Base-by-base conservation (phyloP, 371 early-diverging fungal species). In the Phascolomyces articulosus region DNA sequence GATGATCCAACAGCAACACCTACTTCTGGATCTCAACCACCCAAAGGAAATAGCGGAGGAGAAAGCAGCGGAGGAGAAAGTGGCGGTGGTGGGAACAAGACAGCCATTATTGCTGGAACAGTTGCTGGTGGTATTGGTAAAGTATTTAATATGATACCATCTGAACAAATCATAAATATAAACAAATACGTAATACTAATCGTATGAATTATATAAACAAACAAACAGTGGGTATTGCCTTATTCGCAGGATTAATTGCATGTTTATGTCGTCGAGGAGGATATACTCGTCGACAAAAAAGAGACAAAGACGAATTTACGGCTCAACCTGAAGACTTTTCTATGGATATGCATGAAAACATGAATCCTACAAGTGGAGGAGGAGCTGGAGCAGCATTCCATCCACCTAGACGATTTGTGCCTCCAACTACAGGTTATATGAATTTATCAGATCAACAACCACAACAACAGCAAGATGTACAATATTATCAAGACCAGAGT, bases 311-410 rank as follows among this genome's bases (percentile, higher is more conserved):
- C 13, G 51, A 54, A 6, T 38, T 67, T 8, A 60, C 63, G 20
- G 55, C 68, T 16, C 72, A 73, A 21, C 72, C 74, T 34, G 73
- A 78, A 41, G 81, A 81, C 60, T 78, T 74, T 62, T 73, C 74
- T 16, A 61, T 81, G 31, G 72, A 31, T 67, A 71, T 44, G 71
- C 69, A 3, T 67, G 69, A 62, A 70, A 68, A 40, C n/a, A n/a
- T n/a, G n/a, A n/a, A n/a, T n/a, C n/a, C n/a, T 66, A 70, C 21
- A 71, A 67, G 29, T 69, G 70, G 54, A 67, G 69, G 24, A 54
- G 41, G 21, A n/a, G 59, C 59, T 16, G 21, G 31, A n/a, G 60
- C 61, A 20, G 34, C 34, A 34, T 66, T 62, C 59, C 60, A 60
- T 13, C 55, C 61, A 13, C 51, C 66, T 18, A 49, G 67, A 8